These are phyloP conservation scores for Jimgerdemannia flammicorona DNA, from an alignment of 192 early-diverging fungal genomes.

Conservation along the genomic window DNA sequence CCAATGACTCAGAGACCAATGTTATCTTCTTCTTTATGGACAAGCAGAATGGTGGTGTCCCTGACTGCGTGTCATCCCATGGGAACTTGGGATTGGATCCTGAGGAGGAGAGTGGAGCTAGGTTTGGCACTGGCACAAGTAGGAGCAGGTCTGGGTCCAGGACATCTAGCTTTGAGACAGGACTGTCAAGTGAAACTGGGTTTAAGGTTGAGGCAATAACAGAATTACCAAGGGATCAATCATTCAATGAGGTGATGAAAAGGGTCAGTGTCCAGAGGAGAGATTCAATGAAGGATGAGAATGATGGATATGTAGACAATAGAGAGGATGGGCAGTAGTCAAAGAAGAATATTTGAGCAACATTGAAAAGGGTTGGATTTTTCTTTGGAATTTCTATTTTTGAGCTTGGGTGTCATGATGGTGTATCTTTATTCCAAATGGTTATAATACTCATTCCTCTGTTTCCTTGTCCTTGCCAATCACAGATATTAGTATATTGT, in stretches of 20 bases:
- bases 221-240: constrained; percentile 29
- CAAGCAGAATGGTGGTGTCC: constrained; percentile 35
- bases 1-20: constrained; percentile 48
- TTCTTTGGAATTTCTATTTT: no score
- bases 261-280: neutral
- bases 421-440: no score
- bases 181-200: constrained; percentile 19
- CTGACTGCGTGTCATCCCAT: constrained; percentile 16
- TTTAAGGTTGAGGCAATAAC: constrained; percentile 53
- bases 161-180: no score
- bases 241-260: constrained; percentile 28
- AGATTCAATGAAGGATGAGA: neutral
- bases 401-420: no score
- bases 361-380: no score
- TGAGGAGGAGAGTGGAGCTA: constrained; percentile 2
- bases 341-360: neutral
- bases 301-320: constrained; percentile 4
- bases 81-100: neutral
- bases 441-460: no score
- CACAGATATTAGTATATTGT: no score
- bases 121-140: constrained; percentile 33
- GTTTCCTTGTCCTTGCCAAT: no score
- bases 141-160: constrained; percentile 40
- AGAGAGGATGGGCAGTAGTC: neutral
- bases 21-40: constrained; percentile 51